Evolutionary conservation across 257 asterid species (phyloP), one percentile per base, ranked within the genome.

Genomic region (Rehmannia glutinosa): DNA sequence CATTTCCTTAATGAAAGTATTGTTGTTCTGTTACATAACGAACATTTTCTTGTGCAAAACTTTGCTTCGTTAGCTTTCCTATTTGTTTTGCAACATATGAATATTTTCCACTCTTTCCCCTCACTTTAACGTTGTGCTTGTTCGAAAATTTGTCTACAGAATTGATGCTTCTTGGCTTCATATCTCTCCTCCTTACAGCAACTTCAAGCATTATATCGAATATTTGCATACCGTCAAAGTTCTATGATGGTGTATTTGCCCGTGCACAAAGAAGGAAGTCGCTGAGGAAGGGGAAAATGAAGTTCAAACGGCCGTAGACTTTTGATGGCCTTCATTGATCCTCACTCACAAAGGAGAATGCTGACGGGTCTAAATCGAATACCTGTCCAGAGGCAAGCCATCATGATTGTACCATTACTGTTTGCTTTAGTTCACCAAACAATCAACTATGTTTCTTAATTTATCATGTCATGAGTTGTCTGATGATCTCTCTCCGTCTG

Each of bases 111-210:
- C 62, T 20, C 11, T 11, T 58, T 36, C 30, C 0, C 42, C 60
- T 43, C 38, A 62, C 50, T 12, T 24, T 16, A 46, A 72, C 36
- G 3, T 62, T 62, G 65, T 36, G 33, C 55, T 42, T 47, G 16
- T 17, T 67, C 64, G 65, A 15, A 53, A 42, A 27, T 3, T 66
- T 72, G 23, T 32, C 50, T 66, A 46, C 98, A 91, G 99, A 94
- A 72, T 83, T 94, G 86, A 94, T 94, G 99, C 97, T 94, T 72
- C 99, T 94, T 63, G 99, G 99, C 51, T 94, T 94, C 83, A 89
- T 94, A 72, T 94, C 99, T 47, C 97, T 94, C 53, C 84, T 94
- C 32, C 91, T 94, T 13, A 94, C 99, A 25, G 98, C 96, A 59
- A 94, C 91, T 43, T 90, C 98, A 56, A 87, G 96, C 81, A 78